Conservation (phyloP, 345 rosid species). For the Cardamine resedifolia region DNA sequence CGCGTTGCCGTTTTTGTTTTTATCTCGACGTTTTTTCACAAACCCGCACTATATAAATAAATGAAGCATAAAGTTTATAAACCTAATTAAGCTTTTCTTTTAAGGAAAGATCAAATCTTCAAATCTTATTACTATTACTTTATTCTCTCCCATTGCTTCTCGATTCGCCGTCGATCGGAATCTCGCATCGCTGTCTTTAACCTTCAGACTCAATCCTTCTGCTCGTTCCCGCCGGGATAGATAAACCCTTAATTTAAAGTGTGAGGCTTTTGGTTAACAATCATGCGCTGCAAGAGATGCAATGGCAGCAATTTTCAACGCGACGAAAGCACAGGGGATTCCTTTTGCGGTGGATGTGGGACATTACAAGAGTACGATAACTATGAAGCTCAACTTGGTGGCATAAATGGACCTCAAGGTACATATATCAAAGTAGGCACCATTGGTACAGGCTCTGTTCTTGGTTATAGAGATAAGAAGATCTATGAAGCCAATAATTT, state of each 20-base stretch:
- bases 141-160: neutral
- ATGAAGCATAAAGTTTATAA: neutral
- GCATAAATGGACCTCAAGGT: slow-evolving; percentile 58
- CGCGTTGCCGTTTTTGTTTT: neutral
- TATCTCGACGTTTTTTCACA: neutral
- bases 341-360: slow-evolving; percentile 54
- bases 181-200: neutral
- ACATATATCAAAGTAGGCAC: slow-evolving; percentile 55
- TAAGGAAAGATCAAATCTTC: neutral
- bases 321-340: slow-evolving; percentile 47
- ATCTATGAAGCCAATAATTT: slow-evolving; percentile 55
- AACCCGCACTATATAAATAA: neutral
- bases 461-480: slow-evolving; percentile 59
- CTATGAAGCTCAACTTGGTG: slow-evolving; percentile 47
- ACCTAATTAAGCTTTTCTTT: neutral
- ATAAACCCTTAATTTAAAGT: slow-evolving; percentile 11
- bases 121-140: neutral
- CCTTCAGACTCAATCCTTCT: neutral
- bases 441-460: slow-evolving; percentile 53
- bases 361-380: slow-evolving; percentile 43
- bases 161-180: slow-evolving; percentile 3
- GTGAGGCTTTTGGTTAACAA: neutral
- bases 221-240: neutral
- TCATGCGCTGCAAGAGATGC: slow-evolving; percentile 57
- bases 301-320: slow-evolving; percentile 44